phyloP scores from a whole-genome alignment of 371 early-diverging fungal species.

The Parasitella parasitica region DNA sequence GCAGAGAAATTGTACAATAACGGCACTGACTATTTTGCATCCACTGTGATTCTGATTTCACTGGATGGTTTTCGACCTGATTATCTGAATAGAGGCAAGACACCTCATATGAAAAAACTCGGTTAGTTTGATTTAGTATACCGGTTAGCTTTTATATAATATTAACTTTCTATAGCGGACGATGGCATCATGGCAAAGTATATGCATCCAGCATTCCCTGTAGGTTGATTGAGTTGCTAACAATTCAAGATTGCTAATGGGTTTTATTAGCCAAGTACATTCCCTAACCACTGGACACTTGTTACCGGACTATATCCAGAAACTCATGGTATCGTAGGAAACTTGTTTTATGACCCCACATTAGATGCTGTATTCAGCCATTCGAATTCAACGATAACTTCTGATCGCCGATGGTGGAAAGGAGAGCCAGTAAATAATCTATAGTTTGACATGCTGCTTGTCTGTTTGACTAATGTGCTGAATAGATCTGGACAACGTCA shows the following conservation, averaged over 20 bases:
- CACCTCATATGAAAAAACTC: constrained; percentile 66
- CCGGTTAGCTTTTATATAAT: background rate
- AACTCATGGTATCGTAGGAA: constrained; percentile 91
- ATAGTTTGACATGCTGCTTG: background rate
- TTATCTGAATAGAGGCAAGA: constrained; percentile 75
- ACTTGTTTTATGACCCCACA: constrained; percentile 81
- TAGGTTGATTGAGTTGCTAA: constrained; percentile 14
- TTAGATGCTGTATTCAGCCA: constrained; percentile 78
- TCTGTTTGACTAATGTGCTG: background rate
- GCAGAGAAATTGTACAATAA: constrained; percentile 47
- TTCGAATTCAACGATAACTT: constrained; percentile 55
- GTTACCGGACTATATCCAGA: constrained; percentile 92
- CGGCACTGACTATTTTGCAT: constrained; percentile 69
- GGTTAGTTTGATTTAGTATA: constrained; percentile 31
- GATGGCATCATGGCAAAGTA: constrained; percentile 59
- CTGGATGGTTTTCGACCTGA: constrained; percentile 91
- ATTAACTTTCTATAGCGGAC: constrained; percentile 22
- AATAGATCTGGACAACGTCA: constrained; percentile 87
- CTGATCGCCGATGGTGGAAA: constrained; percentile 81
- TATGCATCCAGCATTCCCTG: constrained; percentile 78
- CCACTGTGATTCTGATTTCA: constrained; percentile 84
- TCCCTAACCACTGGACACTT: constrained; percentile 94
- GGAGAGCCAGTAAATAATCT: constrained; percentile 76
- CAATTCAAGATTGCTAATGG: no score
- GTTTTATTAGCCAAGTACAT: constrained; percentile 65